A percentile compares a stretch with the other conserved stretches of the same genome.
Conservation (phyloP, 2,329 filamentous ascomycete genomes). For the Claviceps purpurea region DNA sequence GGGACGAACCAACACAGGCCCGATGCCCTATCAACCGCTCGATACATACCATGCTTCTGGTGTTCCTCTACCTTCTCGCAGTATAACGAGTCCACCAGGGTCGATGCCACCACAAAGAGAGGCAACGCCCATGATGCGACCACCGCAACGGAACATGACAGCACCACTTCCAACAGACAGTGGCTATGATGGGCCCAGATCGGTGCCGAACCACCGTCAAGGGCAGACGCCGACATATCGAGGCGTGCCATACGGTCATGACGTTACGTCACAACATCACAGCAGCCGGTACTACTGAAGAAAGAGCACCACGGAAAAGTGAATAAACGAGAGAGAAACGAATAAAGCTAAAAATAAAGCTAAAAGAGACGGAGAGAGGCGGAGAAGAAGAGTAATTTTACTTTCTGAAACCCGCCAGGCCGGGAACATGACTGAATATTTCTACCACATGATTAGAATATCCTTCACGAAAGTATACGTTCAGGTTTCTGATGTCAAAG, state of each 20-base stretch:
- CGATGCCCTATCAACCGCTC: slow-evolving; percentile 10
- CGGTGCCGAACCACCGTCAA: slow-evolving; percentile 11
- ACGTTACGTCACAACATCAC: slow-evolving; percentile 18
- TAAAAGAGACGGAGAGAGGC: neutral
- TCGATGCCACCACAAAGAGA: slow-evolving; percentile 13
- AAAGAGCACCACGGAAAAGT: neutral
- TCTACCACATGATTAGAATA: neutral
- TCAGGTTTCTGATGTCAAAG: neutral
- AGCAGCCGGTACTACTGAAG: slow-evolving; percentile 8
- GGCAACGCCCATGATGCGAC: slow-evolving; percentile 18
- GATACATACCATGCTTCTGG: slow-evolving; percentile 12
- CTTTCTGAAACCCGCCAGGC: neutral
- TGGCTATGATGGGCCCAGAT: slow-evolving; percentile 11
- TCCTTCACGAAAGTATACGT: neutral
- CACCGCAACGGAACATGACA: slow-evolving; percentile 33
- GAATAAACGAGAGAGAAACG: neutral
- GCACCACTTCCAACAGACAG: slow-evolving; percentile 17
- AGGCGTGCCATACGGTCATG: slow-evolving; percentile 22
- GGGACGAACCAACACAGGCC: slow-evolving; percentile 2
- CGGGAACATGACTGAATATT: neutral
- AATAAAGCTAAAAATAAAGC: neutral
- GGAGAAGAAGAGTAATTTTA: neutral
- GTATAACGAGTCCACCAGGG: slow-evolving; percentile 22
- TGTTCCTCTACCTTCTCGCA: slow-evolving; percentile 16
- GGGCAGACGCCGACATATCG: slow-evolving; percentile 10